A percentile compares a stretch with the other conserved stretches of the same genome.
phyloP scores from a whole-genome alignment of 2,329 filamentous ascomycete genomes.

The Talaromyces sp. region DNA sequence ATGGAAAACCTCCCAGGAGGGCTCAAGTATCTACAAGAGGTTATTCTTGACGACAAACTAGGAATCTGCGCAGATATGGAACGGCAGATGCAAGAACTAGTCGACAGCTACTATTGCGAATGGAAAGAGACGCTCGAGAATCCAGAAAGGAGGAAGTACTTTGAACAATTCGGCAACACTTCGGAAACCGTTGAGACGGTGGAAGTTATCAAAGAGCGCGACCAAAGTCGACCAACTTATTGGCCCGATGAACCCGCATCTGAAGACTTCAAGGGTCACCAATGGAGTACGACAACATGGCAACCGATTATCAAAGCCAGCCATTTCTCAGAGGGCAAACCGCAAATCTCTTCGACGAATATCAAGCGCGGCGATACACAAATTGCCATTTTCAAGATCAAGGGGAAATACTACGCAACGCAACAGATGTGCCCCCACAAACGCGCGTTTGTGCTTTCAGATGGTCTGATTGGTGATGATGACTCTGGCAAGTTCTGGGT shows the following conservation, averaged over 20 bases:
- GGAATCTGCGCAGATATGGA: constrained; percentile 81
- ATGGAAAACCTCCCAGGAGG: constrained; percentile 78
- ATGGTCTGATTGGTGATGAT: constrained; percentile 69
- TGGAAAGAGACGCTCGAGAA: constrained; percentile 77
- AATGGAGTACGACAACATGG: constrained; percentile 66
- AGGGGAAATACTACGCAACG: constrained; percentile 73
- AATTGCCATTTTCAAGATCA: constrained; percentile 78
- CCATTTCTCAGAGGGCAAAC: constrained; percentile 52
- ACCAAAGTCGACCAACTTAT: constrained; percentile 67
- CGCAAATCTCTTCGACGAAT: constrained; percentile 59
- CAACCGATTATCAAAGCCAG: constrained; percentile 68
- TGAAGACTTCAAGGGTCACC: constrained; percentile 65
- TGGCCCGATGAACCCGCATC: constrained; percentile 66
- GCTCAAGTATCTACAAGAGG: constrained; percentile 74
- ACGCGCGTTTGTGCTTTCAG: constrained; percentile 80
- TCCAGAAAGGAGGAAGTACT: constrained; percentile 62
- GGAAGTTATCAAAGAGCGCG: constrained; percentile 67
- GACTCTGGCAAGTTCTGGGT: constrained; percentile 67
- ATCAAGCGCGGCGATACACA: constrained; percentile 87
- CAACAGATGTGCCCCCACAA: constrained; percentile 97
- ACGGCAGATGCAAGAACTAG: constrained; percentile 79
- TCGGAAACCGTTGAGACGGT: constrained; percentile 62
- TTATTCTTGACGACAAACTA: constrained; percentile 78
- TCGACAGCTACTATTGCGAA: constrained; percentile 82
- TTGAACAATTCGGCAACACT: constrained; percentile 82